Evolutionary conservation across 139 green algal genomes (phyloP).

Genomic region (Chlamydomonas schloesseri): DNA sequence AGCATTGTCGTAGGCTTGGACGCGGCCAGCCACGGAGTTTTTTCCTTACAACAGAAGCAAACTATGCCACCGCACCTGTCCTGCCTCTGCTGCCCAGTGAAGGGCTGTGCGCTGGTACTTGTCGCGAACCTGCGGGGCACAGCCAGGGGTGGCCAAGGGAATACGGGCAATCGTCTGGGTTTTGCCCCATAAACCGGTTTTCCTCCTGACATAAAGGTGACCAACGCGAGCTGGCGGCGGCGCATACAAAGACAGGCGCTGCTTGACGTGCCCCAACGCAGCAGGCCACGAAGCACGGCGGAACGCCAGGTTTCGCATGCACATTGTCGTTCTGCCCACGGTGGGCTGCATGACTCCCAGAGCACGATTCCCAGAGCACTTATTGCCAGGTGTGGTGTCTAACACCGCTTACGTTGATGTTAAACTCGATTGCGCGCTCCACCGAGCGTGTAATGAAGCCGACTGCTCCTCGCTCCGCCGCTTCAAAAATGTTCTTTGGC

Average conservation of each 20-base stretch:
- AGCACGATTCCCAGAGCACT: background rate
- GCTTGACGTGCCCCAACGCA: background rate
- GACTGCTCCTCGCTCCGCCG: constrained; percentile 44
- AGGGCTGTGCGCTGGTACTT: constrained; percentile 58
- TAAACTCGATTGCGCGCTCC: constrained; percentile 52
- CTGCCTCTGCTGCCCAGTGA: constrained; percentile 64
- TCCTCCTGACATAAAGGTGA: too few species aligned
- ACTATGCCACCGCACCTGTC: background rate
- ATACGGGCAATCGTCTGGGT: background rate
- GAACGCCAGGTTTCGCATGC: background rate
- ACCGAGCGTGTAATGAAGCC: constrained; percentile 49
- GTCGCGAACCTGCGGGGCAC: constrained; percentile 30
- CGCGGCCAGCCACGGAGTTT: too few species aligned
- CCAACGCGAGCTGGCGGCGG: too few species aligned
- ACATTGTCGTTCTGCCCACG: background rate
- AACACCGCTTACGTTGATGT: constrained; percentile 51
- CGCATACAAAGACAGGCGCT: background rate
- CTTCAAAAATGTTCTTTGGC: constrained; percentile 58
- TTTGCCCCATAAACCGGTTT: background rate
- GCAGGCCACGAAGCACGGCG: background rate
- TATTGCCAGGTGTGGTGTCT: background rate
- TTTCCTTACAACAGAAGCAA: too few species aligned
- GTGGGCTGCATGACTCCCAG: background rate
- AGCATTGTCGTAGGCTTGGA: too few species aligned
- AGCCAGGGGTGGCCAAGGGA: too few species aligned